Conservation (phyloP, 805 yeast species). For the Metschnikowia kofuensis region DNA sequence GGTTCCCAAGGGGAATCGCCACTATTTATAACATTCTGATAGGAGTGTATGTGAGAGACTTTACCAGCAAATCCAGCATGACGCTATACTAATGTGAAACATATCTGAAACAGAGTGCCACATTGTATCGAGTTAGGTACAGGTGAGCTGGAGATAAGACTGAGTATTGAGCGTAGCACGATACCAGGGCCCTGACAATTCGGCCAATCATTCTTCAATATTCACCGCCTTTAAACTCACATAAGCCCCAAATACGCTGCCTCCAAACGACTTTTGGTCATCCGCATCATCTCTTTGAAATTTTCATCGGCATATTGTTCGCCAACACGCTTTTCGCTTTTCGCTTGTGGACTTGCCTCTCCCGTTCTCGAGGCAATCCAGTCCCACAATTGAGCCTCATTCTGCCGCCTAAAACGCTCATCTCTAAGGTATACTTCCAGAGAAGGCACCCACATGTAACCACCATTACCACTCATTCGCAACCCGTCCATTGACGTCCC, state of each 20-base stretch:
- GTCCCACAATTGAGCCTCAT: constrained; percentile 16
- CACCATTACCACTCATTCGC: background rate
- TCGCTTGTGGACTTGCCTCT: background rate
- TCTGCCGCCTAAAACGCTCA: constrained; percentile 2
- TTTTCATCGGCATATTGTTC: constrained; percentile 7
- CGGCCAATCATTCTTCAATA: background rate
- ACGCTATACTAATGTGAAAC: no score
- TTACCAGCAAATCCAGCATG: no score
- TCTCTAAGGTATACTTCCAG: constrained; percentile 13
- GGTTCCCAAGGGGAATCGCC: no score
- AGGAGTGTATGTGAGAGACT: no score
- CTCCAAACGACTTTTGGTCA: constrained; percentile 16
- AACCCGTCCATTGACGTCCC: background rate
- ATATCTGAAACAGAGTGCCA: no score
- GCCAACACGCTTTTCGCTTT: background rate
- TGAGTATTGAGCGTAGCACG: no score
- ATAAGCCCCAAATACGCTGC: constrained; percentile 9
- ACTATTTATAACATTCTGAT: no score
- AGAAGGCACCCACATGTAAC: constrained; percentile 7
- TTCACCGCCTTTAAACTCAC: background rate
- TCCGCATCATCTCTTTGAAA: constrained; percentile 15
- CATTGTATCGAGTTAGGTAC: no score
- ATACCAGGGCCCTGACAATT: no score
- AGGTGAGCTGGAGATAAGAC: no score
- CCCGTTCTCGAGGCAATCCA: constrained; percentile 16